Conservation (phyloP, 1,284 basidiomycete species). For the Ustilago tritici region DNA sequence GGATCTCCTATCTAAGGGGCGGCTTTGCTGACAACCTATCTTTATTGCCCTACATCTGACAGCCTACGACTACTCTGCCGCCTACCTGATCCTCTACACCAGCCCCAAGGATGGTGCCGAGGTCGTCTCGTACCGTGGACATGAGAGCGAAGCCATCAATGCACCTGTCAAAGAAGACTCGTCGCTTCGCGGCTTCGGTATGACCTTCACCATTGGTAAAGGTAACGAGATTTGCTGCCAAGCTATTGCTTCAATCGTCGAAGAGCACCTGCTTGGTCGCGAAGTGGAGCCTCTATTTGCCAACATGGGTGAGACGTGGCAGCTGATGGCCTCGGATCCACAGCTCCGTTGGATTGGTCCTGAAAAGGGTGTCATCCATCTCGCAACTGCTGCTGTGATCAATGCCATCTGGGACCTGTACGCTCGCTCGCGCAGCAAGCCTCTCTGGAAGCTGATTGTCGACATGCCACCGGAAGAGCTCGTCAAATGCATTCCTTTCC, state of each 20-base stretch:
- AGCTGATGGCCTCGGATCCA: constrained; percentile 50
- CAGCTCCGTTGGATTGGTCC: constrained; percentile 74
- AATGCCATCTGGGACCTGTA: constrained; percentile 79
- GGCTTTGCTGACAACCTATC: too few relatives aligned
- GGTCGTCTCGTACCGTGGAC: constrained; percentile 45
- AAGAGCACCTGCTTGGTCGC: constrained; percentile 86
- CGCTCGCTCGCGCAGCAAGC: constrained; percentile 80
- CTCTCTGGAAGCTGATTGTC: constrained; percentile 85
- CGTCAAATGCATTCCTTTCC: constrained; percentile 82
- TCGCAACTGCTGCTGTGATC: constrained; percentile 82
- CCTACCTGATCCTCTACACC: constrained; percentile 83
- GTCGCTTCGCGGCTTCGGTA: constrained; percentile 74
- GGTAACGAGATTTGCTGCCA: constrained; percentile 77
- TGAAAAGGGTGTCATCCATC: constrained; percentile 87
- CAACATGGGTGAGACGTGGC: constrained; percentile 76
- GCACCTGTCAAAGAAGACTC: constrained; percentile 47
- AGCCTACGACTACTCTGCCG: too few relatives aligned
- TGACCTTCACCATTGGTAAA: constrained; percentile 60
- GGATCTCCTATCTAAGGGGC: too few relatives aligned
- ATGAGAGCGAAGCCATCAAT: constrained; percentile 49
- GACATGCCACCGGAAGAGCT: constrained; percentile 87
- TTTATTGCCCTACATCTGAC: too few relatives aligned
- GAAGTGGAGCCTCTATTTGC: constrained; percentile 84
- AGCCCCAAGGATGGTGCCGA: constrained; percentile 67
- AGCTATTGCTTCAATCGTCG: constrained; percentile 31